Evolutionary conservation across 257 asterid genomes (phyloP).

Genomic region (Nicotiana sylvestris): DNA sequence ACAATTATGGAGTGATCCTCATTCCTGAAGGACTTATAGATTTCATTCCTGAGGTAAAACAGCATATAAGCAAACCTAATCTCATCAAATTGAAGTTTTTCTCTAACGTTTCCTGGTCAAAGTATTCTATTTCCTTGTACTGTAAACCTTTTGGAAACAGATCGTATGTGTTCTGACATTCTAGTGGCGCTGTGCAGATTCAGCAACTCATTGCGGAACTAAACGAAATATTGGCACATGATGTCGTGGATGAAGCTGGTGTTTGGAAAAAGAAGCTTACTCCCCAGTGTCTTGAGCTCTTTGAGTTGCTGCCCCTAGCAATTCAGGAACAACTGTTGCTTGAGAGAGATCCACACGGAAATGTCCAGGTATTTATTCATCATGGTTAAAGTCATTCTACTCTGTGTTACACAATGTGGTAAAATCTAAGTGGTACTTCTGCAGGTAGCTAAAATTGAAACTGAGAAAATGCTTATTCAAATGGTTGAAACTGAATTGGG

Average conservation of each 20-base stretch:
- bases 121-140: not conserved
- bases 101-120: not conserved
- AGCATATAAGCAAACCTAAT: not conserved
- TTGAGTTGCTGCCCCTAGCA: constrained; percentile 76
- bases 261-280: constrained; percentile 80
- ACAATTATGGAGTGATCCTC: constrained; percentile 93
- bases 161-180: not conserved
- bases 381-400: not conserved
- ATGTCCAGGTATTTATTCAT: constrained; percentile 64
- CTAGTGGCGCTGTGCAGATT: constrained; percentile 49
- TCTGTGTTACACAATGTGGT: not conserved
- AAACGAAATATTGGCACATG: constrained; percentile 95
- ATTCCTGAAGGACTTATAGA: constrained; percentile 99
- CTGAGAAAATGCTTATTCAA: constrained; percentile 96
- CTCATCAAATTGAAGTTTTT: not conserved
- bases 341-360: constrained; percentile 99
- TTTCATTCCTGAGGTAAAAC: constrained; percentile 93
- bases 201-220: constrained; percentile 90
- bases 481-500: constrained; percentile 97
- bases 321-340: constrained; percentile 95
- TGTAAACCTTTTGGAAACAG: constrained; percentile 1
- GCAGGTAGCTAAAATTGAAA: constrained; percentile 93
- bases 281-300: constrained; percentile 66
- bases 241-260: constrained; percentile 90
- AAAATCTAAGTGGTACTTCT: constrained; percentile 8